These are phyloP conservation scores for Teunomyces funiuensis DNA, from an alignment of 805 yeast genomes.

Conservation along the genomic window DNA sequence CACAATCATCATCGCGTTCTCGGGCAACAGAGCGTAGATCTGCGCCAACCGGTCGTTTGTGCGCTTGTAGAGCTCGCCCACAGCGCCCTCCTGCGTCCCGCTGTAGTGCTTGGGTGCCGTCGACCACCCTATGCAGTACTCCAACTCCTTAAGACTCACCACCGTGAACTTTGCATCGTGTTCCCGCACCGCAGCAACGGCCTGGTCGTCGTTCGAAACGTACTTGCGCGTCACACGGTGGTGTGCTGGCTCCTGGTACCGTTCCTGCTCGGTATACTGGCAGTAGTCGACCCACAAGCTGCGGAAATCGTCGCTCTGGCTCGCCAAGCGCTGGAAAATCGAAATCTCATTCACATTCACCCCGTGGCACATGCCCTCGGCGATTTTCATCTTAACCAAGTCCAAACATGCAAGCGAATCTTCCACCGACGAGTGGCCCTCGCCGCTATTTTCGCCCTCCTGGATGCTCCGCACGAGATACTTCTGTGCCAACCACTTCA, in stretches of 20 bases:
- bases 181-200: slow-evolving; percentile 23
- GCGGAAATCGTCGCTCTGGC: slow-evolving; percentile 8
- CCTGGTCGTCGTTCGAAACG: slow-evolving; percentile 61
- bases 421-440: slow-evolving; percentile 77
- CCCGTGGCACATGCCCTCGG: slow-evolving; percentile 70
- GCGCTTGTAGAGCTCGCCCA: slow-evolving; percentile 19
- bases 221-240: slow-evolving; percentile 29
- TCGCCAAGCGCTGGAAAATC: slow-evolving; percentile 11
- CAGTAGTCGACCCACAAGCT: slow-evolving; percentile 27
- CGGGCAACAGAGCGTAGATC: slow-evolving; percentile 55
- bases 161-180: slow-evolving; percentile 39
- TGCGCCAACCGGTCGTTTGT: slow-evolving; percentile 46
- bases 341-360: slow-evolving; percentile 24
- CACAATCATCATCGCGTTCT: slow-evolving; percentile 58
- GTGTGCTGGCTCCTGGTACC: slow-evolving; percentile 15
- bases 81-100: slow-evolving; percentile 14
- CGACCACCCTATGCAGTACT: slow-evolving; percentile 36
- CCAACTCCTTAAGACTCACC: slow-evolving; percentile 60
- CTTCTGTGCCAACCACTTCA: slow-evolving; percentile 64
- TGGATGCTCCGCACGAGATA: slow-evolving; percentile 65
- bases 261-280: slow-evolving; percentile 18
- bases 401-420: slow-evolving; percentile 83
- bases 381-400: slow-evolving; percentile 65
- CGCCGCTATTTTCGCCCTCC: slow-evolving; percentile 53
- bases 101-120: slow-evolving; percentile 19